Conservation (phyloP, 2,329 filamentous ascomycete genomes). For the Fusarium pseudoanthophilum region DNA sequence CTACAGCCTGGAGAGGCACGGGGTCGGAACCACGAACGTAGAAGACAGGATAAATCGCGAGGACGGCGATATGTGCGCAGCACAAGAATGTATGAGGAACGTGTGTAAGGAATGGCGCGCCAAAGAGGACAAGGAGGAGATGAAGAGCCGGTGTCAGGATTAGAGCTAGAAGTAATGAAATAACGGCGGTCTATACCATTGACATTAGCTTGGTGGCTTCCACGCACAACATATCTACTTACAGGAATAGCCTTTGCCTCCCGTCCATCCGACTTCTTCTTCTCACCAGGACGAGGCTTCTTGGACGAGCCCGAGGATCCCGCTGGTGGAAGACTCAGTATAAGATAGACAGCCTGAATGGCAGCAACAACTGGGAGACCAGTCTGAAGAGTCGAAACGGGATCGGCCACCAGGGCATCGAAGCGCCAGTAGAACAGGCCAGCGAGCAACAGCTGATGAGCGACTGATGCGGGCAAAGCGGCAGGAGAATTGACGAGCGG, state of each 20-base stretch:
- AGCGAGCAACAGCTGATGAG: constrained; percentile 75
- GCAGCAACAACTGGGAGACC: constrained; percentile 71
- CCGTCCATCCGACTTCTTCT: constrained; percentile 62
- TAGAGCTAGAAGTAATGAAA: constrained; percentile 69
- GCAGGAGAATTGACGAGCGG: constrained; percentile 51
- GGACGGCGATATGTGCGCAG: constrained; percentile 82
- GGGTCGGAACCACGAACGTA: constrained; percentile 86
- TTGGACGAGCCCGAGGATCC: constrained; percentile 57
- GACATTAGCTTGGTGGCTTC: constrained; percentile 11
- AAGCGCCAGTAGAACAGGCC: constrained; percentile 73
- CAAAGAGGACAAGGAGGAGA: constrained; percentile 82
- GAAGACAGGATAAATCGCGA: constrained; percentile 82
- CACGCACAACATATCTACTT: constrained; percentile 37
- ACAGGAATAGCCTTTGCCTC: constrained; percentile 60
- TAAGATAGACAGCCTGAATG: constrained; percentile 72
- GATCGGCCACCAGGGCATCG: constrained; percentile 73
- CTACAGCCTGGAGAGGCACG: constrained; percentile 75
- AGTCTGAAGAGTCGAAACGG: constrained; percentile 70
- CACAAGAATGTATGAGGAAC: constrained; percentile 80
- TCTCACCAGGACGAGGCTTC: constrained; percentile 64
- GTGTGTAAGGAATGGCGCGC: constrained; percentile 88
- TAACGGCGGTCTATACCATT: constrained; percentile 54
- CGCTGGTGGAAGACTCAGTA: constrained; percentile 72
- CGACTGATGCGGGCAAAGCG: constrained; percentile 66
- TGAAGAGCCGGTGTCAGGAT: constrained; percentile 74